Base-by-base conservation (phyloP, 768 basidiomycete species). In the Royoungia palumana region DNA sequence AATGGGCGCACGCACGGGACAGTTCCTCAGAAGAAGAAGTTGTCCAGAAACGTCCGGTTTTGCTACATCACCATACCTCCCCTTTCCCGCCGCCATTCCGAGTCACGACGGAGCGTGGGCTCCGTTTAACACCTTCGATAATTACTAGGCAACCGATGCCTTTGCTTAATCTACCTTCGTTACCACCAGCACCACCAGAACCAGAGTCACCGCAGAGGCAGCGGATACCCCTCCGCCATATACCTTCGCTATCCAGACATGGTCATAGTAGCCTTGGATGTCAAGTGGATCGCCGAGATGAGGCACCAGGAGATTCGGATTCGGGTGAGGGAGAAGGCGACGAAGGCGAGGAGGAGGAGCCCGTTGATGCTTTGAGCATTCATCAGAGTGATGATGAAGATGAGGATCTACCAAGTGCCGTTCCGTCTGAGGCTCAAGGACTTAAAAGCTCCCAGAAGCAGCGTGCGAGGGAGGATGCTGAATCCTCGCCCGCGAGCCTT, bases 191-290 rank as follows among this genome's bases (percentile, higher is more conserved):
- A 7, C 54, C 59, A 5, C 51, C 60, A 38, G 28, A 51, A 6
- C 35, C 42, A 24, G 53, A 47, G 17, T 13, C 53, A 4, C 42
- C 46, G 1, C 56, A 59, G 24, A 56, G 57, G 36, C 47, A 52
- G 41, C 53, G 48, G 37, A 46, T 63, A 38, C 71, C 75, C 12
- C 62, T 82, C 53, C 69, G 72, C 39, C 78, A 70, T 50, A 78
- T 83, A 69, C 84, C 84, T 27, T 80, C 76, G 22, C 60, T 83
- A 41, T 71, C 73, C 16, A 69, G 73, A 58, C 60, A 69, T 24
- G 74, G 74, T 38, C 49, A 16, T 19, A 57, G 55, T 44, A 53
- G 63, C 22, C 17, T 44, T 24, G 69, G 66, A 37, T 38, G 32
- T 24, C 50, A 58, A 52, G 43, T 49, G 8, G 57, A 67, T 35